These are phyloP conservation scores for Phoma sp. DNA, from an alignment of 2,329 filamentous ascomycete genomes.

Conservation along the genomic window DNA sequence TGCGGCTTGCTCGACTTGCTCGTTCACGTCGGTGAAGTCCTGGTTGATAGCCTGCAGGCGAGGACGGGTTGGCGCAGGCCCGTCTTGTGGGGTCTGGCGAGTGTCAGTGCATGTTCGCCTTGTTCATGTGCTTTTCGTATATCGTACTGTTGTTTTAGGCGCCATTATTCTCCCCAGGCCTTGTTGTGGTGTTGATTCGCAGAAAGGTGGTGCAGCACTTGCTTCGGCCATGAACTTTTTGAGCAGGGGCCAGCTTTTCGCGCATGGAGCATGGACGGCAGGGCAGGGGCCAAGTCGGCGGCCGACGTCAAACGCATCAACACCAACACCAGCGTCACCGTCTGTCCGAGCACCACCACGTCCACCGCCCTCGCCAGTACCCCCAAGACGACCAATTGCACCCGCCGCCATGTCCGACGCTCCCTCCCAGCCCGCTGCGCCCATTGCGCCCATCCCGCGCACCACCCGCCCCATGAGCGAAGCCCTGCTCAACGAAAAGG, in stretches of 20 bases:
- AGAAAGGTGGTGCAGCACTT: slow-evolving; percentile 28
- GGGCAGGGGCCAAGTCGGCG: slow-evolving; percentile 28
- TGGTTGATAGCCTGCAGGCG: slow-evolving; percentile 50
- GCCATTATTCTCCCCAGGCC: slow-evolving; percentile 31
- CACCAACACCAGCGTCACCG: slow-evolving; percentile 37
- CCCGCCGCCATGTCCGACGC: slow-evolving; percentile 62
- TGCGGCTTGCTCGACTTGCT: slow-evolving; percentile 50
- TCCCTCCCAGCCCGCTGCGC: slow-evolving; percentile 61
- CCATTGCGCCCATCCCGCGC: slow-evolving; percentile 70
- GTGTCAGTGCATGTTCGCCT: neutral
- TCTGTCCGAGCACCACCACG: slow-evolving; percentile 15
- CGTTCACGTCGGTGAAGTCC: slow-evolving; percentile 43
- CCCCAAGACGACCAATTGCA: slow-evolving; percentile 38
- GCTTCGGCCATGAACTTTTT: slow-evolving; percentile 17
- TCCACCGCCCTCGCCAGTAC: slow-evolving; percentile 23
- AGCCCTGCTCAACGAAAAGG: slow-evolving; percentile 98
- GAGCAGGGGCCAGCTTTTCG: slow-evolving; percentile 5
- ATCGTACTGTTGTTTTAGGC: slow-evolving; percentile 24
- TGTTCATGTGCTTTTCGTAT: accelerated
- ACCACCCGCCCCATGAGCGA: slow-evolving; percentile 86
- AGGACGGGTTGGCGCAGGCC: slow-evolving; percentile 42
- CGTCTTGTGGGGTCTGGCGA: slow-evolving; percentile 17
- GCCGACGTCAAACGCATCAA: slow-evolving; percentile 35
- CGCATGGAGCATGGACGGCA: no score
- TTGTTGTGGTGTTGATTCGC: slow-evolving; percentile 15